Base-by-base conservation (phyloP, 1,284 basidiomycete species). In the Neolentinus lepideus region DNA sequence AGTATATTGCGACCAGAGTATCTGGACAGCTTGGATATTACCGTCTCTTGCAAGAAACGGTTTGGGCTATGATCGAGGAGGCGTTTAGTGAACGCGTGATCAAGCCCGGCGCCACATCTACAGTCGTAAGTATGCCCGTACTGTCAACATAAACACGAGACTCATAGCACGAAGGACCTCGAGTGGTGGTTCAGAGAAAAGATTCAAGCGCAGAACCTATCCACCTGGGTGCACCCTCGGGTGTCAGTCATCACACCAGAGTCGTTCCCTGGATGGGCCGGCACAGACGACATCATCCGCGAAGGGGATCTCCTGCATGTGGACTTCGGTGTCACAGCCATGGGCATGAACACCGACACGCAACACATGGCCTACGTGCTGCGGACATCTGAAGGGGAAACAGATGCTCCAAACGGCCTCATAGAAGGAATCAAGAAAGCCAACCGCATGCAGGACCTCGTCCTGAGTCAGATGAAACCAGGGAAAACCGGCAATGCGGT, bases 321-420 rank as follows among this genome's bases (percentile, higher is more conserved):
- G 54, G 79, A 81, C 60, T 79, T 78, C 61, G 78, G 79, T 0
- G 75, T 81, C 58, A 77, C 73, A 19, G 76, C 77, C 1, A 76
- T 80, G 73, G 74, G 75, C 22, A 65, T 81, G 67, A 78, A 80
- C 62, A 82, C 79, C 24, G 79, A 82, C 61, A 78, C 77, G 0
- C 79, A 81, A 60, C 79, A 81, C 58, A 73, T 81, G 66, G 77
- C 74, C 14, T 80, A 81, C 62, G 78, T 82, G 53, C 73, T 81
- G 22, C 73, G 73, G n/a, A 64, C 65, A 3, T 67, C 64, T 10
- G 58, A 69, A 46, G 71, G 72, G 31, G 77, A 78, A 58, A 67
- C 56, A 16, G 69, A 71, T 45, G 75, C 71, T 0, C 78, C 78
- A 3, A 61, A 65, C 8, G 73, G 74, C 21, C 66, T 80, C 33